Conservation (phyloP, 208 protist genomes). For the Strigomonas galati region DNA sequence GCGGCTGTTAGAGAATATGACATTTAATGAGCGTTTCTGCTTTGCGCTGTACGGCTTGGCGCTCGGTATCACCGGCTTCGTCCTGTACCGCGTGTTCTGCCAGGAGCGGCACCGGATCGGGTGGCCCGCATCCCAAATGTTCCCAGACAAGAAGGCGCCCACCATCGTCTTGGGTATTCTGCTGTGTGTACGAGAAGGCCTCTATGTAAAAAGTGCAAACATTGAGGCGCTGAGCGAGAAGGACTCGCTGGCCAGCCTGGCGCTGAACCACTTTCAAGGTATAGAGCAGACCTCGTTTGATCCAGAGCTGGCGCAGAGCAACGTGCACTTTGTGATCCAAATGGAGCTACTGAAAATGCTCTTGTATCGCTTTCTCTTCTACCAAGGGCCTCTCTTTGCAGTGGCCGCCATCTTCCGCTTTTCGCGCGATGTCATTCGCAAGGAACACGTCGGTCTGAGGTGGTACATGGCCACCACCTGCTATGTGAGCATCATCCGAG, state of each 20-base stretch:
- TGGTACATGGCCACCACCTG: constrained; percentile 81
- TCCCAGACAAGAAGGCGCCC: constrained; percentile 35
- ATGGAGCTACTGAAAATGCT: constrained; percentile 57
- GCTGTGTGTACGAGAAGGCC: constrained; percentile 23
- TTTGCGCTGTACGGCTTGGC: constrained; percentile 81
- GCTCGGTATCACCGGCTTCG: constrained; percentile 35
- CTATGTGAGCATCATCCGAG: constrained; percentile 27
- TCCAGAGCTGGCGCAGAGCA: constrained; percentile 39
- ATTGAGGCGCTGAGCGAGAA: constrained; percentile 19
- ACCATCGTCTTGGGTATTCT: constrained; percentile 24
- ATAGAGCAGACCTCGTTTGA: constrained; percentile 41
- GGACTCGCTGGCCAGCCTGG: constrained; percentile 29
- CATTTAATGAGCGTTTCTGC: constrained; percentile 80
- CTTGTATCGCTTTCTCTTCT: constrained; percentile 28
- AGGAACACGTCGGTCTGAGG: constrained; percentile 58
- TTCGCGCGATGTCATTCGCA: constrained; percentile 53
- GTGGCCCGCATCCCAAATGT: constrained; percentile 40
- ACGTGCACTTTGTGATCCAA: constrained; percentile 79
- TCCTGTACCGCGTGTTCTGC: constrained; percentile 56
- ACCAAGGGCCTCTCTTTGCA: constrained; percentile 36
- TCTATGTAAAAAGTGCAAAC: background rate
- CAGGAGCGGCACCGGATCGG: constrained; percentile 41
- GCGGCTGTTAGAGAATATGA: constrained; percentile 63
- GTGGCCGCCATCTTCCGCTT: constrained; percentile 51
- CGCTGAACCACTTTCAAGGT: constrained; percentile 37